phyloP scores from a whole-genome alignment of 768 basidiomycete species.

The Lyophyllum decastes region DNA sequence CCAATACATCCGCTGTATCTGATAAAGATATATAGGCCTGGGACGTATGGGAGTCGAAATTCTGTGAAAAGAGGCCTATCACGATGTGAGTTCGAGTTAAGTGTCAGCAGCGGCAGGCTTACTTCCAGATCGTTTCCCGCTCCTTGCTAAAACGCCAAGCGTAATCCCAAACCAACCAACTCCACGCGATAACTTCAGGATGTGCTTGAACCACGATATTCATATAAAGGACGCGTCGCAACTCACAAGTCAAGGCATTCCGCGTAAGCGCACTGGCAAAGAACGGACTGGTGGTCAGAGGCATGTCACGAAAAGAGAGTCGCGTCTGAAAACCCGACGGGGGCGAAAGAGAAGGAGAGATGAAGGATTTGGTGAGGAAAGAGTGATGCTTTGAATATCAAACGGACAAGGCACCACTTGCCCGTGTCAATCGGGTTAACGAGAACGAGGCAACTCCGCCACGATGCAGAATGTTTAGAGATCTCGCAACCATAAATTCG shows the following conservation, averaged over 20 bases:
- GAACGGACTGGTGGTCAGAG: neutral
- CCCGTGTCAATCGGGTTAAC: too few relatives aligned
- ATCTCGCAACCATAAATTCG: too few relatives aligned
- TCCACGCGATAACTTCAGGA: neutral
- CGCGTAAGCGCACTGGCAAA: neutral
- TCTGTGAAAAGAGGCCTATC: neutral
- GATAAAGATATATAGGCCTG: neutral
- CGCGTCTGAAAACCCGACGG: neutral
- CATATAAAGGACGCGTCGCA: neutral
- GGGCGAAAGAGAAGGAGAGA: neutral
- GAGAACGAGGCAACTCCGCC: too few relatives aligned
- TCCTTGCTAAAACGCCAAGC: neutral
- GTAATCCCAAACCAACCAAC: neutral
- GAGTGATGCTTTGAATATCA: too few relatives aligned
- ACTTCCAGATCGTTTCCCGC: conserved; percentile 4
- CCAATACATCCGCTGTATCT: neutral
- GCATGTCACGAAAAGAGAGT: neutral
- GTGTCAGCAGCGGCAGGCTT: neutral
- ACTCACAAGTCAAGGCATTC: neutral
- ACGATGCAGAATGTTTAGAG: too few relatives aligned
- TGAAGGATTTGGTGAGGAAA: neutral
- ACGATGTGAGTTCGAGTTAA: neutral
- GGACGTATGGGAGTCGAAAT: neutral
- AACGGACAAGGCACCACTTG: too few relatives aligned
- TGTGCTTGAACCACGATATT: neutral